A percentile compares a stretch with the other conserved stretches of the same genome.
Conservation (phyloP, 164 flowering plant genomes). For the Cinnamomum chago region DNA sequence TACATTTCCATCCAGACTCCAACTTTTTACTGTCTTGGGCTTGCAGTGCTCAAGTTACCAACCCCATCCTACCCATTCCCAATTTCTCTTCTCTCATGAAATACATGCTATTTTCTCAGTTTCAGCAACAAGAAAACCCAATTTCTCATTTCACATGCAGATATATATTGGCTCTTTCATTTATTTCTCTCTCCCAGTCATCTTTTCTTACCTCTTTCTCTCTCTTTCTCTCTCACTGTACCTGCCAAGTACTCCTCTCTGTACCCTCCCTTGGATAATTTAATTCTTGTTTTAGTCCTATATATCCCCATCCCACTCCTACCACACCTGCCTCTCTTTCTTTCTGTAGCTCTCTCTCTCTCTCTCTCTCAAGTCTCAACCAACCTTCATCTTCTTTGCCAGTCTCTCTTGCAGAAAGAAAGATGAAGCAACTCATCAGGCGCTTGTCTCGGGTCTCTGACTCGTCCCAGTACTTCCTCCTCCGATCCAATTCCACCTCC, state of each 20-base stretch:
- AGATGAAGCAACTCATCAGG: conserved; percentile 44
- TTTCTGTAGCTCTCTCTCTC: no score
- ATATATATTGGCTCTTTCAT: no score
- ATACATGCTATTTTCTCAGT: no score
- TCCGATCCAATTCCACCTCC: conserved; percentile 32
- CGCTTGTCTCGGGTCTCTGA: conserved; percentile 66
- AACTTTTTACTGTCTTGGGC: no score
- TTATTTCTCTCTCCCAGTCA: neutral
- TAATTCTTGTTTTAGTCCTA: neutral
- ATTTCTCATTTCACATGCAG: no score
- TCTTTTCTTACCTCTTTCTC: neutral
- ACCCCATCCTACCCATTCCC: no score
- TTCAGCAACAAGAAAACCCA: no score
- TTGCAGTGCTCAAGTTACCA: no score
- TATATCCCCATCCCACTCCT: neutral
- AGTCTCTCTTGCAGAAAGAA: neutral
- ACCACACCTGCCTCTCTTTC: neutral
- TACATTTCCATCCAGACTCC: no score
- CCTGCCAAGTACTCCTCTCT: neutral
- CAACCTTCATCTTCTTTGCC: neutral
- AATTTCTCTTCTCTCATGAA: no score
- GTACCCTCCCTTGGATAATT: neutral
- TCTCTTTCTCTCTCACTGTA: neutral
- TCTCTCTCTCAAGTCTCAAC: neutral
- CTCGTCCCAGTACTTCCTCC: conserved; percentile 57